phyloP scores from a whole-genome alignment of 2,329 filamentous ascomycete species.

The Pestalotiopsis sp. region DNA sequence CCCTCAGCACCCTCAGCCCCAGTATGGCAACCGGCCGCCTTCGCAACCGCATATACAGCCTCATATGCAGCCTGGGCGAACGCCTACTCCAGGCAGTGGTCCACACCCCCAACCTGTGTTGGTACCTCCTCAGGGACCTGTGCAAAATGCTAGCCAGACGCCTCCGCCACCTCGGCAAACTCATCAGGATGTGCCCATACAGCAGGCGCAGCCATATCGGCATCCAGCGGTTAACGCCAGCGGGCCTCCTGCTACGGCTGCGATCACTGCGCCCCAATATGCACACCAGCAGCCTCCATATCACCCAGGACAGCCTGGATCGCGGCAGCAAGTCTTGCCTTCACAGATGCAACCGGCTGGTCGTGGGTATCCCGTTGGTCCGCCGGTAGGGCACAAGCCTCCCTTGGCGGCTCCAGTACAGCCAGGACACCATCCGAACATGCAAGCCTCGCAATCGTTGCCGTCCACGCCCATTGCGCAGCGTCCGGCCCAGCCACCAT shows the following conservation, averaged over 20 bases:
- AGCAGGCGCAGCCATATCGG: slow-evolving; percentile 24
- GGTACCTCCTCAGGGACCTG: slow-evolving; percentile 33
- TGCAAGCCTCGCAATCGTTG: slow-evolving; percentile 15
- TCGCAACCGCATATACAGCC: slow-evolving; percentile 20
- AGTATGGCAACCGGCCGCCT: slow-evolving; percentile 23
- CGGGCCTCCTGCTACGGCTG: slow-evolving; percentile 17
- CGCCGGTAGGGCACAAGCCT: slow-evolving; percentile 12
- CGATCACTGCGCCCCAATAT: slow-evolving; percentile 19
- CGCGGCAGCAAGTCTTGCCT: slow-evolving; percentile 11
- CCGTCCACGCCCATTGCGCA: slow-evolving; percentile 10
- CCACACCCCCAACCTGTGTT: slow-evolving; percentile 31
- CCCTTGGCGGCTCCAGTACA: slow-evolving; percentile 4
- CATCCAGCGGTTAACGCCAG: slow-evolving; percentile 17
- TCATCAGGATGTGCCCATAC: slow-evolving; percentile 31
- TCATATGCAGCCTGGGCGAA: slow-evolving; percentile 33
- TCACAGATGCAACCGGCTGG: slow-evolving; percentile 9
- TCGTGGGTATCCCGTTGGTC: neutral
- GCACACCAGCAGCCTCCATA: slow-evolving; percentile 22
- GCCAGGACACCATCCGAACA: slow-evolving; percentile 2
- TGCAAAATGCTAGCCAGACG: slow-evolving; percentile 31
- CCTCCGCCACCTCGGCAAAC: slow-evolving; percentile 31
- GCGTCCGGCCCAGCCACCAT: slow-evolving; percentile 9
- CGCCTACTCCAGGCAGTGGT: slow-evolving; percentile 32
- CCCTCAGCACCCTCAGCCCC: slow-evolving; percentile 27
- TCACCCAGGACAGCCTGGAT: slow-evolving; percentile 20